Conservation (phyloP, 768 basidiomycete genomes). For the Tulasnella sp. region DNA sequence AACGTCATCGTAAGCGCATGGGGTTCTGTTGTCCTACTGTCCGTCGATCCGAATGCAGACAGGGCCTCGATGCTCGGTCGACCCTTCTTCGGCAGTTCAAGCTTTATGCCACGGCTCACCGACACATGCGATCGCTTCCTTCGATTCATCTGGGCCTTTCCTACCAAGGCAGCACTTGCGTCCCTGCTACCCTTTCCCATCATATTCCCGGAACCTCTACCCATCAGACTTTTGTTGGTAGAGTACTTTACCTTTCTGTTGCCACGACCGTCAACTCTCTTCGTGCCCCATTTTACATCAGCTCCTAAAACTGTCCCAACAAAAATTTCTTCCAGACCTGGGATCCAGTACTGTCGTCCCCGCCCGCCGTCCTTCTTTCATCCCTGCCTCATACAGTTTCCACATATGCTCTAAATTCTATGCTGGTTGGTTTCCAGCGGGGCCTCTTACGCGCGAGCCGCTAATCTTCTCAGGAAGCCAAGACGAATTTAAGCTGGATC, state of each 20-base stretch:
- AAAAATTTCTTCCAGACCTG: slow-evolving; percentile 1
- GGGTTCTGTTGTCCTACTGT: background rate
- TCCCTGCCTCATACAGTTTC: background rate
- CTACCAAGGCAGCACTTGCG: background rate
- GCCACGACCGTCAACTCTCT: background rate
- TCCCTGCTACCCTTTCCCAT: background rate
- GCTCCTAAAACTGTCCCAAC: slow-evolving; percentile 1
- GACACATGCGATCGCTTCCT: slow-evolving; percentile 3
- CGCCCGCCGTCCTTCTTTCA: background rate
- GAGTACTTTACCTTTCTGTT: slow-evolving; percentile 5
- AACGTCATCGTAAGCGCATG: background rate
- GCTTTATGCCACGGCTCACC: background rate
- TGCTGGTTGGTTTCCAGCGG: background rate
- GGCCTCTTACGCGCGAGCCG: too few species aligned
- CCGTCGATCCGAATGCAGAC: slow-evolving; percentile 5
- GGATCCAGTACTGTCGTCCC: background rate
- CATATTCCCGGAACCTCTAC: background rate
- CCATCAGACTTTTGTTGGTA: background rate
- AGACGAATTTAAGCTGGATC: too few species aligned
- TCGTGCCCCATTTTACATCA: slow-evolving; percentile 1
- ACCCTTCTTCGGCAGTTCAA: slow-evolving; percentile 3
- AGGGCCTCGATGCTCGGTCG: slow-evolving; percentile 1
- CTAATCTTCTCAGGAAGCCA: too few species aligned
- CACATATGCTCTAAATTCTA: slow-evolving; percentile 7
- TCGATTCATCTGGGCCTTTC: slow-evolving; percentile 4